phyloP scores from a whole-genome alignment of 2,329 filamentous ascomycete species.

The Epichloe bromicola region DNA sequence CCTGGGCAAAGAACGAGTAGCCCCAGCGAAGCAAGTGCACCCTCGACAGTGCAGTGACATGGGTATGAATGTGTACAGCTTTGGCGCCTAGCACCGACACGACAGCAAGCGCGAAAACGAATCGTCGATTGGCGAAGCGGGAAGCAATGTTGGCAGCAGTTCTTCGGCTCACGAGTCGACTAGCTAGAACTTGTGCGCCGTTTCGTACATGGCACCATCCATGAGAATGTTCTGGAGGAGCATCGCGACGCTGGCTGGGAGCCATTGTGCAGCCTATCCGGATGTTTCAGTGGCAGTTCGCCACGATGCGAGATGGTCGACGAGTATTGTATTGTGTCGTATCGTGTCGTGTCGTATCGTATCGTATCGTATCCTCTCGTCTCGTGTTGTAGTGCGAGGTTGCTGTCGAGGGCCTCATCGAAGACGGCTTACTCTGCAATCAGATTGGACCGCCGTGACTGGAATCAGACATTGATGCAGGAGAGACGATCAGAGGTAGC shows the following conservation, averaged over 20 bases:
- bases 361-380: neutral
- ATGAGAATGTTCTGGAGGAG: neutral
- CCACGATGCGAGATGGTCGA: too few relatives aligned
- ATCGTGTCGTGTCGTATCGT: neutral
- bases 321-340: neutral
- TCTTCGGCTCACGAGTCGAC: neutral
- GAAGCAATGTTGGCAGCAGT: neutral
- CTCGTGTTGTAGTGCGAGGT: neutral
- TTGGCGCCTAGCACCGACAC: slow-evolving; percentile 17
- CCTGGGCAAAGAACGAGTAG: slow-evolving; percentile 21
- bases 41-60: slow-evolving; percentile 14
- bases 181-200: neutral
- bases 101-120: slow-evolving; percentile 17
- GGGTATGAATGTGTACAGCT: slow-evolving; percentile 16
- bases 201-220: neutral
- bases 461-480: neutral
- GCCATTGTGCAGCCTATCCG: neutral
- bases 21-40: slow-evolving; percentile 17
- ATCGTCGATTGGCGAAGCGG: slow-evolving; percentile 15
- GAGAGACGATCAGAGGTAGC: neutral
- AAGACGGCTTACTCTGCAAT: too few relatives aligned
- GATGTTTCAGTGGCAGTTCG: neutral
- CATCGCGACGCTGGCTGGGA: neutral
- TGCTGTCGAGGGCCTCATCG: neutral
- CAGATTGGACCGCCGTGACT: neutral